Conservation (phyloP, 208 protist genomes). For the Leishmania martiniquensis region DNA sequence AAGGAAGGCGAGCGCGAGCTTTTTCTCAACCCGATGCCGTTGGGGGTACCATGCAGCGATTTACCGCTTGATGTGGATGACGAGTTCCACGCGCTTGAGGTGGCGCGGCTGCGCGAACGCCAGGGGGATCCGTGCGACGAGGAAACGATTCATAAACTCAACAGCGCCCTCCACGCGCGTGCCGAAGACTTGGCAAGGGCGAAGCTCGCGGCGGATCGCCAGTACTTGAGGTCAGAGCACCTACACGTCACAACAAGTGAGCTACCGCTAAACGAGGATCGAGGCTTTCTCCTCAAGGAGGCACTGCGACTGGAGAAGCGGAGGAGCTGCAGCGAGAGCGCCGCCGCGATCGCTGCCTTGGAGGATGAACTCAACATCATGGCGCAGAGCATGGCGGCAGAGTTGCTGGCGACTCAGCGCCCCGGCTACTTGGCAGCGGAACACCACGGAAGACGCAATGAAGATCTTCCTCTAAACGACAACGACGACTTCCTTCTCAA, state of each 20-base stretch:
- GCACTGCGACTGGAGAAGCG: slow-evolving; percentile 40
- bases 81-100: slow-evolving; percentile 55
- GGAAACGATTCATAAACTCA: slow-evolving; percentile 39
- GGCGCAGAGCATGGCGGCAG: slow-evolving; percentile 40
- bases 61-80: slow-evolving; percentile 63
- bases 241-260: slow-evolving; percentile 47
- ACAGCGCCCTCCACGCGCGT: slow-evolving; percentile 47
- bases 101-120: slow-evolving; percentile 49
- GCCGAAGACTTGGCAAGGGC: slow-evolving; percentile 49
- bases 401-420: slow-evolving; percentile 45
- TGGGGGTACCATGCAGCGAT: slow-evolving; percentile 46
- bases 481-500: slow-evolving; percentile 42
- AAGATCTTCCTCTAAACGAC: slow-evolving; percentile 48
- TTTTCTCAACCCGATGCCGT: slow-evolving; percentile 58
- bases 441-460: slow-evolving; percentile 34
- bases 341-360: slow-evolving; percentile 19
- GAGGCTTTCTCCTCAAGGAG: slow-evolving; percentile 52
- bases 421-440: slow-evolving; percentile 48
- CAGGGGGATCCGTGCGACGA: slow-evolving; percentile 37
- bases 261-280: slow-evolving; percentile 51
- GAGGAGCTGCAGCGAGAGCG: slow-evolving; percentile 25
- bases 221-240: slow-evolving; percentile 44
- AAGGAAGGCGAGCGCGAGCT: slow-evolving; percentile 56
- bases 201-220: slow-evolving; percentile 40
- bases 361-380: slow-evolving; percentile 39